Evolutionary conservation across 2,329 filamentous ascomycete genomes (phyloP).

Genomic region (Calonectria montana): DNA sequence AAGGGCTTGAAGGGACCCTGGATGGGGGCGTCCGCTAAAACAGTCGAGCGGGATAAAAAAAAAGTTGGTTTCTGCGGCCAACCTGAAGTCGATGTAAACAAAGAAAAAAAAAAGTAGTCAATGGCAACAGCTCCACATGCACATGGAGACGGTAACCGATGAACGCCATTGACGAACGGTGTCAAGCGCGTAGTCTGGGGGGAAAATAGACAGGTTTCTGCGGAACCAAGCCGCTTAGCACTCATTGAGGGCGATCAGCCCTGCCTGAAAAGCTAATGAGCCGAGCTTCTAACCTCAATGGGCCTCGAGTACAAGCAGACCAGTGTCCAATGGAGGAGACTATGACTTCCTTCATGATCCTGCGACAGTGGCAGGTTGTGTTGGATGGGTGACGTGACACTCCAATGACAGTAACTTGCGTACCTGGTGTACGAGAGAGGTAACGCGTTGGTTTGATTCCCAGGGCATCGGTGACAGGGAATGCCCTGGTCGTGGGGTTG

Average conservation of each 20-base stretch:
- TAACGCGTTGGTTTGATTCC: background rate
- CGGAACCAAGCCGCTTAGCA: constrained; percentile 15
- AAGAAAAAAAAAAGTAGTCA: constrained; percentile 22
- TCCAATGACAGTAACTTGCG: background rate
- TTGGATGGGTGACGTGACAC: constrained; percentile 1
- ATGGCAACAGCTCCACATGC: constrained; percentile 31
- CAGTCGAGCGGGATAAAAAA: constrained; percentile 1
- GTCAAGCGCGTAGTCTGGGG: background rate
- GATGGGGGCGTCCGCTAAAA: constrained; percentile 2
- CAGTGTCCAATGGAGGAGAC: background rate
- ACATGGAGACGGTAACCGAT: constrained; percentile 11
- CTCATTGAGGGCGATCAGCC: constrained; percentile 24
- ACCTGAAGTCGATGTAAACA: constrained; percentile 13
- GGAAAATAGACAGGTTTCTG: constrained; percentile 5
- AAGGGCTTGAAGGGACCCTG: constrained; percentile 24
- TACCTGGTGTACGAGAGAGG: constrained; percentile 6
- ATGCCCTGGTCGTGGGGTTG: constrained; percentile 30
- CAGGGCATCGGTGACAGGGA: constrained; percentile 30
- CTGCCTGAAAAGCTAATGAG: constrained; percentile 31
- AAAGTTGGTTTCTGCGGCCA: constrained; percentile 5
- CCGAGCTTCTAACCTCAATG: constrained; percentile 32
- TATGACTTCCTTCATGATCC: constrained; percentile 19
- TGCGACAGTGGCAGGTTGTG: constrained; percentile 7
- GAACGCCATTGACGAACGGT: constrained; percentile 17
- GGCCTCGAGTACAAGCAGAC: background rate